These are phyloP conservation scores for Bipolaris bicolor DNA, from an alignment of 2,329 filamentous ascomycete species.

Conservation along the genomic window DNA sequence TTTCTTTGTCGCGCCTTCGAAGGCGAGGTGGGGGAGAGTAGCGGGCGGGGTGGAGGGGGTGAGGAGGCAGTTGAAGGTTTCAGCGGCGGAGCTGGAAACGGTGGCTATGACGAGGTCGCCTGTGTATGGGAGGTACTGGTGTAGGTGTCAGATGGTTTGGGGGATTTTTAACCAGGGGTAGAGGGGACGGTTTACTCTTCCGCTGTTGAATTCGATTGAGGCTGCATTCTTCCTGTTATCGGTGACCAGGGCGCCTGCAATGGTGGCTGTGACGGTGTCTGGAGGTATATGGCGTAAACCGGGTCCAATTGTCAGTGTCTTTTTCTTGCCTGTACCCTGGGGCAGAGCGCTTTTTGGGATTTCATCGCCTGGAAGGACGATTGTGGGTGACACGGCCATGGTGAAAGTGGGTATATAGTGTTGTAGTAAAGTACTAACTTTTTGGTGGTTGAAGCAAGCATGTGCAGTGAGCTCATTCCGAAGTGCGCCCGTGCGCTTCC, in stretches of 20 bases:
- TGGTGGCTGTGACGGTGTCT: slow-evolving; percentile 71
- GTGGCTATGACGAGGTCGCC: slow-evolving; percentile 90
- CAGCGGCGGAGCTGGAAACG: slow-evolving; percentile 74
- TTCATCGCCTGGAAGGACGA: slow-evolving; percentile 82
- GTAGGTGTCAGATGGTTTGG: slow-evolving; percentile 6
- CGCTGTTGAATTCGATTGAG: slow-evolving; percentile 74
- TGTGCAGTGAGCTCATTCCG: slow-evolving; percentile 25
- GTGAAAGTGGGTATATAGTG: slow-evolving; percentile 13
- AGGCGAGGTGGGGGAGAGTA: slow-evolving; percentile 84
- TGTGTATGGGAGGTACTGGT: slow-evolving; percentile 76
- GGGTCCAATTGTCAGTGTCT: slow-evolving; percentile 79
- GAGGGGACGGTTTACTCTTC: slow-evolving; percentile 60
- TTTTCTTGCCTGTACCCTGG: slow-evolving; percentile 65
- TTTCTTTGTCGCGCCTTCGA: slow-evolving; percentile 91
- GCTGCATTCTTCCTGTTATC: slow-evolving; percentile 77
- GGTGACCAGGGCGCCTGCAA: slow-evolving; percentile 70
- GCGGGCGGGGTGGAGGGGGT: slow-evolving; percentile 68
- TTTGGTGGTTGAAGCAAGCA: slow-evolving; percentile 5
- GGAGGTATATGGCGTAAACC: slow-evolving; percentile 83
- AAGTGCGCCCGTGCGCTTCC: slow-evolving; percentile 18
- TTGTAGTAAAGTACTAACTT: background rate
- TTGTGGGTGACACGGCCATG: slow-evolving; percentile 63
- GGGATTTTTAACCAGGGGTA: slow-evolving; percentile 14
- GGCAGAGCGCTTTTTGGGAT: slow-evolving; percentile 72
- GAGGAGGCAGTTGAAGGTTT: slow-evolving; percentile 80